phyloP scores from a whole-genome alignment of 176 grass and related monocot species.

The Avena eriantha region DNA sequence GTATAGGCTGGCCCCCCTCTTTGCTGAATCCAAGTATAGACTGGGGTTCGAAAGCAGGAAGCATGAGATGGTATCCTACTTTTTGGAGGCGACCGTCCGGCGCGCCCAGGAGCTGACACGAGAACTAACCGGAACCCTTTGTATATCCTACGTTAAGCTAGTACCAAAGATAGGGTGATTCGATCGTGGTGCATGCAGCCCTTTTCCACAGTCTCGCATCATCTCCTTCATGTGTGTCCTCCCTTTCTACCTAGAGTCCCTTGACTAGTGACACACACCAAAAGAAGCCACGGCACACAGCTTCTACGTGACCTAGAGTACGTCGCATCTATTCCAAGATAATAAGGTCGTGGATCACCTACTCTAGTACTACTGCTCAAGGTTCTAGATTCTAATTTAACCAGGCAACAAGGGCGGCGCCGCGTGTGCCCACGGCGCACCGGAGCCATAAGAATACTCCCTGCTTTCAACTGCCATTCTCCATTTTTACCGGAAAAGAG shows the following conservation, averaged over 20 bases:
- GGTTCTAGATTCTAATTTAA: not conserved
- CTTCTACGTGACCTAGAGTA: not conserved
- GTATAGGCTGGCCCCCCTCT: not conserved
- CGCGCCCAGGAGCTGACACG: slow-evolving; percentile 26
- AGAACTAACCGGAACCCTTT: not conserved
- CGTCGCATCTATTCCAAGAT: not conserved
- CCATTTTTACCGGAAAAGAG: not conserved
- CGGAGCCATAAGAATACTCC: not conserved
- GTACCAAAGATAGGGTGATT: not conserved
- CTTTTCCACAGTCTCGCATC: not conserved
- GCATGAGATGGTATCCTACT: not conserved
- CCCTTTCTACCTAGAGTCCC: not conserved
- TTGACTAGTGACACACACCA: slow-evolving; percentile 1
- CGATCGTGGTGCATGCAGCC: not conserved
- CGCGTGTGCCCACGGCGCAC: too few species aligned
- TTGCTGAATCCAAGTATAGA: not conserved
- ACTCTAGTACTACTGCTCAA: not conserved
- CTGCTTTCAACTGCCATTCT: not conserved
- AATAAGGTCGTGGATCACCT: not conserved
- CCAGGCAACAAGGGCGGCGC: not conserved
- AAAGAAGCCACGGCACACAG: not conserved
- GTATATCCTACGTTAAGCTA: not conserved
- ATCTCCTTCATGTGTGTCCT: not conserved
- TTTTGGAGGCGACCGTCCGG: not conserved
- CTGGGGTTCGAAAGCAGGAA: not conserved